Evolutionary conservation across 1,284 basidiomycete genomes (phyloP), one percentile per base, ranked within the genome.

Genomic region (Austroboletus novae-zelandiae): DNA sequence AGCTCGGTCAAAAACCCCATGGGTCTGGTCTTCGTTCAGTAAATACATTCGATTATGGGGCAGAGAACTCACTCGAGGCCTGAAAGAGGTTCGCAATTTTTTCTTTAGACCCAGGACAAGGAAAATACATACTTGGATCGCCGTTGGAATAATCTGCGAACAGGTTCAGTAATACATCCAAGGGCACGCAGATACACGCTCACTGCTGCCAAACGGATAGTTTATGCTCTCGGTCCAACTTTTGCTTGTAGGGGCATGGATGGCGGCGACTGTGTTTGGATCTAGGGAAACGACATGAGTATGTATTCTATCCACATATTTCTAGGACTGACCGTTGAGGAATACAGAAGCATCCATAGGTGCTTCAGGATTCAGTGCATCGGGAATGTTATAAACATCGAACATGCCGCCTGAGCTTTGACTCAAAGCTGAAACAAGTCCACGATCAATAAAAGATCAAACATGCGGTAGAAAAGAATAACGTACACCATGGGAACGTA

Each of bases 161-260:
- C 13, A 14, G 32, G 30, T 39, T 40, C 5, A 30, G 49, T 23
- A 48, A 34, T 51, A 50, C 25, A 47, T 5, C 13, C 48, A 48
- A 17, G 43, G 18, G 57, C 23, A 25, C 10, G 4, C 13, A 23
- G 10, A 10, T 4, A 23, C 18, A 52, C 40, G 43, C 67, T 61
- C 42, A 69, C 64, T 68, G 56, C 72, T 68, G 43, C 73, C 77
- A 59, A 84, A 86, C 9, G 78, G 74, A 57, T 76, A 83, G 10
- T 60, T 50, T 55, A 80, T 76, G 23, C 53, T 62, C 50, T 71
- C 55, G 1, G 53, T 57, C 86, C 86, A 89, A 47, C 79, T 65
- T 58, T 79, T 77, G 64, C 77, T 82, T 4, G 75, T 81, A 4
- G 86, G 86, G 1, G 85, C 86, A 64, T 89, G 86, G 18, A 89